Conservation (phyloP, 1,284 basidiomycete species). For the Cutaneotrichosporon cavernicola region DNA sequence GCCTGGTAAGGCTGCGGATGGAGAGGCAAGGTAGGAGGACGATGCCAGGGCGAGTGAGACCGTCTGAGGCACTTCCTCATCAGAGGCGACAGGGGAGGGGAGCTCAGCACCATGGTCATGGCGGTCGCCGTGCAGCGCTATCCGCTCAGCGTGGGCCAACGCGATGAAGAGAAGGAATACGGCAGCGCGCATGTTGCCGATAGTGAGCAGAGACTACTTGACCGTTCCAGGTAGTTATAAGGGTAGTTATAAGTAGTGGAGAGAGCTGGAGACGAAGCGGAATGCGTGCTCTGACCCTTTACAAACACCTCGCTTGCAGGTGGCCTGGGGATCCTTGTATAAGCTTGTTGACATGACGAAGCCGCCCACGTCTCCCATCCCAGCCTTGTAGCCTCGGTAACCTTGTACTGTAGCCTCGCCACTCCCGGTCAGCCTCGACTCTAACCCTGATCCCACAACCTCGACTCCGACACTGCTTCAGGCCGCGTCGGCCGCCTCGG, state of each 20-base stretch:
- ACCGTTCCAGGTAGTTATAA: not conserved
- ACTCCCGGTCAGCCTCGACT: not conserved
- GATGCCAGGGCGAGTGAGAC: not conserved
- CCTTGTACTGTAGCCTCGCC: too few species aligned
- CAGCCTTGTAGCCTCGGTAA: too few species aligned
- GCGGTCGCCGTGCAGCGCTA: slow-evolving; percentile 20
- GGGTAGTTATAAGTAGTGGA: too few species aligned
- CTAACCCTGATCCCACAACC: not conserved
- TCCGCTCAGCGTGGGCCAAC: not conserved
- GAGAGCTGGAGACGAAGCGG: too few species aligned
- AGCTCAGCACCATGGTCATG: slow-evolving; percentile 14
- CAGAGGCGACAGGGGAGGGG: not conserved
- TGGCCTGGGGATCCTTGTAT: not conserved
- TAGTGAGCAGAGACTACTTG: not conserved
- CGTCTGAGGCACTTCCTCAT: not conserved
- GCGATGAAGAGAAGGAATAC: slow-evolving; percentile 17
- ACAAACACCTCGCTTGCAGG: too few species aligned
- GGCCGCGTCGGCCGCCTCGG: not conserved
- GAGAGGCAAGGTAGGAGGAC: not conserved
- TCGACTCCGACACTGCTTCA: not conserved
- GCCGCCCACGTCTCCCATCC: not conserved
- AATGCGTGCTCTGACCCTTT: not conserved
- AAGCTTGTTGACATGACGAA: slow-evolving; percentile 5
- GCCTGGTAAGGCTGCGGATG: not conserved
- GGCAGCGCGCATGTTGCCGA: slow-evolving; percentile 19